Percentiles rank a stretch among this genome's conserved stretches.
phyloP scores from a whole-genome alignment of 2,329 filamentous ascomycete species.

The Paecilomyces formosus region DNA sequence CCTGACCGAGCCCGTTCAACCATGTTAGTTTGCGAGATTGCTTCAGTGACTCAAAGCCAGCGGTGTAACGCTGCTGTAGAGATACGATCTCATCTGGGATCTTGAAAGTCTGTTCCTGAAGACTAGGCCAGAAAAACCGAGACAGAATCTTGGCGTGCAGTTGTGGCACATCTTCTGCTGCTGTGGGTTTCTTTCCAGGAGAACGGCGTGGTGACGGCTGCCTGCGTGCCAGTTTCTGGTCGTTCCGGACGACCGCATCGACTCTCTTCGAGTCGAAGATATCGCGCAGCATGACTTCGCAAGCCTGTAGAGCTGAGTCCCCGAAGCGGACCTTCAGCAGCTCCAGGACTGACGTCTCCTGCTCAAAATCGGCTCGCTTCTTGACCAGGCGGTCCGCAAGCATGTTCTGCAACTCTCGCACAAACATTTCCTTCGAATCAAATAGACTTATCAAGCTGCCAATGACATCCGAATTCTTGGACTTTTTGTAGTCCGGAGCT shows the following conservation, averaged over 20 bases:
- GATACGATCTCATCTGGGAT: conserved; percentile 39
- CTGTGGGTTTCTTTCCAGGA: conserved; percentile 21
- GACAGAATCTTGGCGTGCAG: conserved; percentile 83
- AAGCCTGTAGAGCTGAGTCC: conserved; percentile 77
- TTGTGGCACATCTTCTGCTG: conserved; percentile 29
- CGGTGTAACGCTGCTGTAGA: conserved; percentile 63
- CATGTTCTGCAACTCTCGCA: conserved; percentile 85
- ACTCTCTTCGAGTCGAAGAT: conserved; percentile 74
- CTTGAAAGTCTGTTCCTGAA: conserved; percentile 50
- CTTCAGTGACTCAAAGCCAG: conserved; percentile 73
- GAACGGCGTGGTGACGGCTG: conserved; percentile 13
- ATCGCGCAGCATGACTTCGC: conserved; percentile 96
- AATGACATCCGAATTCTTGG: conserved; percentile 83
- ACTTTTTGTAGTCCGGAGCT: conserved; percentile 82
- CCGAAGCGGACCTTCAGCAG: conserved; percentile 85
- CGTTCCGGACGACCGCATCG: conserved; percentile 58
- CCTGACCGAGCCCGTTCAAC: conserved; percentile 74
- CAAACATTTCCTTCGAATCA: conserved; percentile 83
- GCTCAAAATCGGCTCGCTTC: conserved; percentile 62
- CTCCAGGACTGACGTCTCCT: conserved; percentile 75
- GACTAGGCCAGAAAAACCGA: conserved; percentile 83
- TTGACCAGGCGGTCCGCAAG: conserved; percentile 72
- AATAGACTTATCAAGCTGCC: conserved; percentile 83
- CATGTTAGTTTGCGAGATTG: conserved; percentile 79
- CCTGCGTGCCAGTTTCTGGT: conserved; percentile 32